phyloP scores from a whole-genome alignment of 2,329 filamentous ascomycete genomes.

The Cladosporium austrohemisphaericum region DNA sequence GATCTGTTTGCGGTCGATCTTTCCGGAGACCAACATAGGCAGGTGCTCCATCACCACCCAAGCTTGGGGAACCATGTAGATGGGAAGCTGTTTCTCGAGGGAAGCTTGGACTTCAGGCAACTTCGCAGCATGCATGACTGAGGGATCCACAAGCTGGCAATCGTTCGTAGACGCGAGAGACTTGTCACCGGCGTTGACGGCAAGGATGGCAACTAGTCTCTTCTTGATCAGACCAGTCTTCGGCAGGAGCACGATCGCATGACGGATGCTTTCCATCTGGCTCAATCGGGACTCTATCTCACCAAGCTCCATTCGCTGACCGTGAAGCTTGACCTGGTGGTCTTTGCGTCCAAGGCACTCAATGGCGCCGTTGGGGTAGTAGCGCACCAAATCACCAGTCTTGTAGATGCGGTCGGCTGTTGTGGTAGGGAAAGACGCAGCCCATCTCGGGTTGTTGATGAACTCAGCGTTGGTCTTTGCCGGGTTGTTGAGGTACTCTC shows the following conservation, averaged over 20 bases:
- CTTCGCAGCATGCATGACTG: conserved; percentile 6
- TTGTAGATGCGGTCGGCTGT: conserved; percentile 15
- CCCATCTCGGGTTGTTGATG: conserved; percentile 11
- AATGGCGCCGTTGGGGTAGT: conserved; percentile 19
- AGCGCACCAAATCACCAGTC: conserved; percentile 24
- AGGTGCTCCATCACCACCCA: conserved; percentile 14
- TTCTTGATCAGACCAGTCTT: conserved; percentile 12
- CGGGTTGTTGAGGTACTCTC: conserved; percentile 20
- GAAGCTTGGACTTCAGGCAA: conserved; percentile 8
- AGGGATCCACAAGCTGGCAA: conserved; percentile 11
- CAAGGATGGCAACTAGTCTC: conserved; percentile 8
- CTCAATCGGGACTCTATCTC: conserved; percentile 63
- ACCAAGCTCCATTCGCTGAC: conserved; percentile 69
- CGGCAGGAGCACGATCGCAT: conserved; percentile 15
- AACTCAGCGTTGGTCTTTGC: conserved; percentile 13
- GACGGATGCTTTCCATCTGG: conserved; percentile 13
- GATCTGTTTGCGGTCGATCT: conserved; percentile 16
- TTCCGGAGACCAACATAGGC: conserved; percentile 15
- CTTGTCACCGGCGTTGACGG: conserved; percentile 7
- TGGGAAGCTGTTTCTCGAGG: conserved; percentile 13
- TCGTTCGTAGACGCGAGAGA: conserved; percentile 3
- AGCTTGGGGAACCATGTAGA: conserved; percentile 16
- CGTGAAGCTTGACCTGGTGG: conserved; percentile 73
- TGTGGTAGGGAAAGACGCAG: conserved; percentile 1
- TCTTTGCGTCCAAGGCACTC: conserved; percentile 65